Base-by-base conservation (phyloP, 1,284 basidiomycete genomes). In the Ceratobasidium sp. region DNA sequence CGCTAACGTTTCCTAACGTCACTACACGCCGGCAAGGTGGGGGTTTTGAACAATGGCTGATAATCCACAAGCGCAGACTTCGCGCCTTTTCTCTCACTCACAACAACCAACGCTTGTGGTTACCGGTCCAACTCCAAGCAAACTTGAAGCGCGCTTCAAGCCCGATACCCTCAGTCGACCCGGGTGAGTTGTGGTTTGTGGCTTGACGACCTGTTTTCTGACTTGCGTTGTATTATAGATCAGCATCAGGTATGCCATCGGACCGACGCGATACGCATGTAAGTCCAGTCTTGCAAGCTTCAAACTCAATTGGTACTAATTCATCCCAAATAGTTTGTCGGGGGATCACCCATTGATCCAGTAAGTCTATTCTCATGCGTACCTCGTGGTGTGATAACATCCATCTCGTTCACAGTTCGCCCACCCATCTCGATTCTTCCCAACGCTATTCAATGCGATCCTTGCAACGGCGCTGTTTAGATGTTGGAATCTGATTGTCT, bases 401-500 rank as follows among this genome's bases (percentile, higher is more conserved):
- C 47, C 14, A 9, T 63, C 44, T 54, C 26, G 28, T 32, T 26
- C n/a, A 41, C 38, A 69, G 64, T 75, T 75, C 49, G 49, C 57
- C 26, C 72, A 69, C 52, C 55, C 59, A 14, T 52, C 43, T 55
- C n/a, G 72, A 43, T 62, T 73, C 63, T 28, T 61, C 44, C 41
- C 74, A 16, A 57, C 71, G 35, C 49, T 70, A n/a, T 50, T 75
- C 21, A 75, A 76, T 54, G 73, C 73, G 6, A 43, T 75, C 21
- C 41, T 90, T 5, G 88, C 89, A 1, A 90, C 88, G 0, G 86
- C 88, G 0, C 77, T 90, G 58, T 88, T 89, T 78, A 82, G 88
- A 73, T 90, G 88, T 80, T 90, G 88, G 89, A 88, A 89, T 75
- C 84, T 89, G 62, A 82, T 91, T 16, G 52, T 89, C 1, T 87